phyloP scores from a whole-genome alignment of 495 filamentous ascomycete genomes.

The Lasiosphaeris hirsuta region DNA sequence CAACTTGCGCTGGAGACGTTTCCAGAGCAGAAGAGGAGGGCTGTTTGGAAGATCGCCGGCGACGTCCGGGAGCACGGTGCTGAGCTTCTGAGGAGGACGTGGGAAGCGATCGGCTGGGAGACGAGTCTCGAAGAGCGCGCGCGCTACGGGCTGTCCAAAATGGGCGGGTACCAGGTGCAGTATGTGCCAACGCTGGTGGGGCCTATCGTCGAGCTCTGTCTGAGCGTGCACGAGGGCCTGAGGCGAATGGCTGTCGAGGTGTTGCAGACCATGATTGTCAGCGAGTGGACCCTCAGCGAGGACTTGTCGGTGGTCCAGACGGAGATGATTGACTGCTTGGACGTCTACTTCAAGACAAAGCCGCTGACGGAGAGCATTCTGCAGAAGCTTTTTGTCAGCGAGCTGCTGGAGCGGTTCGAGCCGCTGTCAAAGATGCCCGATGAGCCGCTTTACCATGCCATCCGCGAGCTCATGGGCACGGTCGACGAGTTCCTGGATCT shows the following conservation, averaged over 20 bases:
- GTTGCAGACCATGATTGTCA: conserved; percentile 94
- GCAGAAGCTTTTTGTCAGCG: conserved; percentile 88
- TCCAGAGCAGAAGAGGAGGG: conserved; percentile 90
- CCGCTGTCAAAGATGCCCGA: conserved; percentile 60
- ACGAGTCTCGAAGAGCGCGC: conserved; percentile 68
- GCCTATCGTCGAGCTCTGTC: conserved; percentile 87
- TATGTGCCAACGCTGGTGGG: conserved; percentile 90
- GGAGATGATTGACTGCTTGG: conserved; percentile 94
- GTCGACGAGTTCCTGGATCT: conserved; percentile 90
- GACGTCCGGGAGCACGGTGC: conserved; percentile 93
- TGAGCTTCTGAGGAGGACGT: conserved; percentile 74
- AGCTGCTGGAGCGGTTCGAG: conserved; percentile 79
- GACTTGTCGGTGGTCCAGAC: conserved; percentile 90
- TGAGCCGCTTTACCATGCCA: conserved; percentile 71
- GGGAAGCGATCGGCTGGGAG: conserved; percentile 98
- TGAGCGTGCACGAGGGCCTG: conserved; percentile 92
- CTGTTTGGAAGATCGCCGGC: conserved; percentile 98
- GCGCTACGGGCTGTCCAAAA: conserved; percentile 73
- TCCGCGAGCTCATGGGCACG: conserved; percentile 74
- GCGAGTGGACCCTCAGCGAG: conserved; percentile 95
- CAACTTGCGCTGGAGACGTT: conserved; percentile 92
- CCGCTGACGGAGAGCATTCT: conserved; percentile 81
- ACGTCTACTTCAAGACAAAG: conserved; percentile 86
- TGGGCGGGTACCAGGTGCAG: conserved; percentile 97
- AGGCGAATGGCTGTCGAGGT: conserved; percentile 88